Evolutionary conservation across 345 rosid genomes (phyloP).

Genomic region (Kandelia obovata): DNA sequence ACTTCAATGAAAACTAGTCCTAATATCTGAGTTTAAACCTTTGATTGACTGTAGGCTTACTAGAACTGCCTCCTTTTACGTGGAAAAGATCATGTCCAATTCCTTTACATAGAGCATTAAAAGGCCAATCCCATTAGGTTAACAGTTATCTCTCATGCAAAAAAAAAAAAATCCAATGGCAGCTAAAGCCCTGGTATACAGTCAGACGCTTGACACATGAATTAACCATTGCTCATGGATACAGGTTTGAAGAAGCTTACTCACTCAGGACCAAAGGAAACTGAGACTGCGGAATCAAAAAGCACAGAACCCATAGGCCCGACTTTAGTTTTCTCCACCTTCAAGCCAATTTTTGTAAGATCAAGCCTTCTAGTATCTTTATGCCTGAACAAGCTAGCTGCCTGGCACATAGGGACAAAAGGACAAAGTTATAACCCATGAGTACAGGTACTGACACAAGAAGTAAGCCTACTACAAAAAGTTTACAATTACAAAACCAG

Average conservation of each 20-base stretch:
- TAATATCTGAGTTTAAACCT: too few species aligned
- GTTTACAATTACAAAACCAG: not conserved
- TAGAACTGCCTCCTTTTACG: too few species aligned
- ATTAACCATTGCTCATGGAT: conserved; percentile 1
- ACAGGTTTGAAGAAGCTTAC: conserved; percentile 36
- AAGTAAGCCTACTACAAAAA: not conserved
- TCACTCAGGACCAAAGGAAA: conserved; percentile 69
- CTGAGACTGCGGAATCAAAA: conserved; percentile 84
- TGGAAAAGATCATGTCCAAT: too few species aligned
- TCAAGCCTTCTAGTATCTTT: conserved; percentile 63
- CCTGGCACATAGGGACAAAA: conserved; percentile 36
- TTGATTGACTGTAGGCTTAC: too few species aligned
- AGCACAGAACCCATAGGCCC: conserved; percentile 79
- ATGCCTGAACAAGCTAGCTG: conserved; percentile 48
- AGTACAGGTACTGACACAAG: too few species aligned
- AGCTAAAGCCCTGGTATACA: too few species aligned
- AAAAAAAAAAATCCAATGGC: too few species aligned
- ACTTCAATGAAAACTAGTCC: too few species aligned
- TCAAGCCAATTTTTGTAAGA: conserved; percentile 53
- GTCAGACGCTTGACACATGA: not conserved
- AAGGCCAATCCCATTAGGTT: too few species aligned
- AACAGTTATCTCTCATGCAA: too few species aligned
- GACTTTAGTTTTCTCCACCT: conserved; percentile 78
- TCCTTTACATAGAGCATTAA: too few species aligned
- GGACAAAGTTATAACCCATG: too few species aligned